Evolutionary conservation across 1,139 yeast species (phyloP).

Genomic region (Magnusiomyces sp.): DNA sequence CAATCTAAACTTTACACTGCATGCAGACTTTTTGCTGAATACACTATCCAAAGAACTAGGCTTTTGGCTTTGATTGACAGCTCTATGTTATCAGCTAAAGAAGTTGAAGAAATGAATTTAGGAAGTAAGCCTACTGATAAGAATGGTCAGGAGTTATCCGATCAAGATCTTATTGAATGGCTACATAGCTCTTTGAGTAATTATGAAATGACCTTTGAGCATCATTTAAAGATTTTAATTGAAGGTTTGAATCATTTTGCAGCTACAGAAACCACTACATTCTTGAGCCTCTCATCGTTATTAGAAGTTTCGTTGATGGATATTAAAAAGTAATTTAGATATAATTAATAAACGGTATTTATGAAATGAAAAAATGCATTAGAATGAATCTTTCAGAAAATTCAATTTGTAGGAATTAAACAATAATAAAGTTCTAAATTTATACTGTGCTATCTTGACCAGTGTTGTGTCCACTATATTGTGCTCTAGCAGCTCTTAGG

Average conservation of each 20-base stretch:
- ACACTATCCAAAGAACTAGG: constrained; percentile 47
- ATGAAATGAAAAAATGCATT: too few species aligned
- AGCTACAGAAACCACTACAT: constrained; percentile 53
- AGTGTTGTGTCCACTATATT: too few species aligned
- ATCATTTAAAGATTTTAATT: constrained; percentile 46
- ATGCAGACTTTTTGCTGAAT: constrained; percentile 46
- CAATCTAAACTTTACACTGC: constrained; percentile 31
- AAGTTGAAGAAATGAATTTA: constrained; percentile 36
- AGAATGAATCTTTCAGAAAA: too few species aligned
- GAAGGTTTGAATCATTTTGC: constrained; percentile 50
- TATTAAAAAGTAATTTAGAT: neutral
- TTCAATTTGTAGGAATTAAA: too few species aligned
- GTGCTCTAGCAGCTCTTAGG: too few species aligned
- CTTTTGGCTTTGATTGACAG: constrained; percentile 47
- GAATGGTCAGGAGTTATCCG: constrained; percentile 34
- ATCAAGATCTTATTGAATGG: constrained; percentile 22
- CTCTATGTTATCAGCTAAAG: constrained; percentile 35
- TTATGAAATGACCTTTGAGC: constrained; percentile 49
- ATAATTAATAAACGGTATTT: too few species aligned
- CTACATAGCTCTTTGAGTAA: constrained; percentile 44
- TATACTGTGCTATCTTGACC: too few species aligned
- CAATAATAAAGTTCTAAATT: too few species aligned
- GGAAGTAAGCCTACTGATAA: constrained; percentile 22
- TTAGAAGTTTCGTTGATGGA: constrained; percentile 33
- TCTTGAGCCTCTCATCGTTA: constrained; percentile 45